Conservation (phyloP, 139 green algal species). For the Desmodesmus armatus region DNA sequence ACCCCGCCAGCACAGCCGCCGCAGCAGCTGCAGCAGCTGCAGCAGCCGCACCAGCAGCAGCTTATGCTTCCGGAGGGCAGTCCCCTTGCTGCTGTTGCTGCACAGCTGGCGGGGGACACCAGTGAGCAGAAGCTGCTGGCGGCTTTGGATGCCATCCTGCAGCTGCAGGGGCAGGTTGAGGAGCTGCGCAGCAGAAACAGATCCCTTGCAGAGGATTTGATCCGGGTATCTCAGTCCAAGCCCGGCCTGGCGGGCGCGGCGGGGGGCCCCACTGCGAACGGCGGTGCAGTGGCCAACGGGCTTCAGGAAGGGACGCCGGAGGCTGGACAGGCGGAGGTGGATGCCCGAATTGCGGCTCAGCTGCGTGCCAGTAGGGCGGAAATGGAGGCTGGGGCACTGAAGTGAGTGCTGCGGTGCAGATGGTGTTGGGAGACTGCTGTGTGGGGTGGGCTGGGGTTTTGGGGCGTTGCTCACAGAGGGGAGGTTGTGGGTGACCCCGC, state of each 20-base stretch:
- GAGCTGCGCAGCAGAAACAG: constrained; percentile 67
- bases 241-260: background rate
- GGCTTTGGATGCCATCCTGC: constrained; percentile 50
- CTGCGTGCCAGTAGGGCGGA: constrained; percentile 54
- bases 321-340: constrained; percentile 45
- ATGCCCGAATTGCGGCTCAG: constrained; percentile 57
- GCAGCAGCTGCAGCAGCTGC: constrained; percentile 12
- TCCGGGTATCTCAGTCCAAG: constrained; percentile 44
- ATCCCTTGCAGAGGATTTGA: constrained; percentile 66
- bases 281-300: background rate
- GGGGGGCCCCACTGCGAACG: background rate
- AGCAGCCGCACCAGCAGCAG: constrained; percentile 10
- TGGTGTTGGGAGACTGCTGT: too few species aligned
- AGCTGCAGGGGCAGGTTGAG: constrained; percentile 52
- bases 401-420: constrained; percentile 37
- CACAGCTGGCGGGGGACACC: constrained; percentile 5
- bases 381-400: constrained; percentile 46
- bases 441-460: background rate
- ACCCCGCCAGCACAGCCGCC: too few species aligned
- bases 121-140: constrained; percentile 47
- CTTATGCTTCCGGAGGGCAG: background rate
- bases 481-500: too few species aligned
- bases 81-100: background rate
- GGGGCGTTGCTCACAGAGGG: too few species aligned
- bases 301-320: background rate